Percentiles rank a stretch among this genome's conserved stretches.
phyloP scores from a whole-genome alignment of 164 flowering plant genomes.

The Echeveria elegans region DNA sequence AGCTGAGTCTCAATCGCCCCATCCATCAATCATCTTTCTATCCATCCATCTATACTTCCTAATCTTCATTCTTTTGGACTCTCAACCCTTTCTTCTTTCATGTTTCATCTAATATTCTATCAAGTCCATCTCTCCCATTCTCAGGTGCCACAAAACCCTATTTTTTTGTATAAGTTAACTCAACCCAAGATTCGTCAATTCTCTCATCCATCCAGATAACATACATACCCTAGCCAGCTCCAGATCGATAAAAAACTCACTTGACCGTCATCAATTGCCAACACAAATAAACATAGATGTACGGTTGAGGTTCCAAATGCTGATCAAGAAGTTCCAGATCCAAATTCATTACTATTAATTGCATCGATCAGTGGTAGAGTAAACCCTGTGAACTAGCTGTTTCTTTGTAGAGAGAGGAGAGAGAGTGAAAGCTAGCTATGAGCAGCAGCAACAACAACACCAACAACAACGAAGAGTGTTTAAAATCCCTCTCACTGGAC shows the following conservation, averaged over 20 bases:
- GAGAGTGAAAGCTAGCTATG: background rate
- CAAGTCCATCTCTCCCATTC: background rate
- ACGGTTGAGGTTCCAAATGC: too few species aligned
- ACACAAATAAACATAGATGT: background rate
- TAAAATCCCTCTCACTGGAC: constrained; percentile 83
- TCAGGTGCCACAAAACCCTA: background rate
- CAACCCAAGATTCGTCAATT: background rate
- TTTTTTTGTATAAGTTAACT: background rate
- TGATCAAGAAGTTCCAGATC: too few species aligned
- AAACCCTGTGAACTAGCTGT: background rate
- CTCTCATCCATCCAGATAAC: background rate
- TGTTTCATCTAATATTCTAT: too few species aligned
- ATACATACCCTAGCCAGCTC: background rate
- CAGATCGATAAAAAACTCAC: background rate
- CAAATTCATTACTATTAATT: too few species aligned
- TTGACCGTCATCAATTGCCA: background rate
- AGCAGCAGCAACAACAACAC: constrained; percentile 16
- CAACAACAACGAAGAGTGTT: constrained; percentile 49
- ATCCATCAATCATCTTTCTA: background rate
- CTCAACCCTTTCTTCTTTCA: background rate
- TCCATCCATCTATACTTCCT: background rate
- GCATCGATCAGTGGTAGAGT: background rate
- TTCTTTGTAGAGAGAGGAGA: background rate
- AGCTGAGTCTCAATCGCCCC: too few species aligned
- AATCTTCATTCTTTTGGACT: background rate